Base-by-base conservation (phyloP, 805 yeast genomes). In the Wickerhamiella azymoides region DNA sequence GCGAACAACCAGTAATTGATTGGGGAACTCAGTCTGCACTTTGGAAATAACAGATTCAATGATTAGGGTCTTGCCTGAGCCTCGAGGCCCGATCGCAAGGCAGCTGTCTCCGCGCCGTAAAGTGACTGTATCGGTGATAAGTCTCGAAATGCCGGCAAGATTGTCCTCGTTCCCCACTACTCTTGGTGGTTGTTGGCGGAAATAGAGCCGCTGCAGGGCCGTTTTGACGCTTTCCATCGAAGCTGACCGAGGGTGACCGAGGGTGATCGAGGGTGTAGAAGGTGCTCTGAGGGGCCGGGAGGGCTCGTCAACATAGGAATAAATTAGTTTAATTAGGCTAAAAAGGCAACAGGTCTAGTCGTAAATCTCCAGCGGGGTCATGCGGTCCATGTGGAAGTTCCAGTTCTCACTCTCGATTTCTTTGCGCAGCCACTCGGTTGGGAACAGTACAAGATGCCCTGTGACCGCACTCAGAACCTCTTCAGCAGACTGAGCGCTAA, bases 351-450 rank as follows among this genome's bases (percentile, higher is more conserved):
- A 21, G 7, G 7, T 21, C 24, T 51, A 85, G 56, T 86, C 89
- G 61, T 83, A 92, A 45, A 92, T 89, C 59, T 92, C 97, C 47
- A 92, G 77, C 1, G 98, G 98, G 5, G 97, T 96, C 24, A 92
- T 68, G 57, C 94, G 77, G 59, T 92, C 98, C 42, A 93, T 79
- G 55, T 80, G 84, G 67, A 84, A 88, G 61, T 86, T 88, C 97
- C 97, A 89, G 58, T 93, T 92, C 10, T 84, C 89, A 6, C 61
- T 55, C 47, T 88, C 95, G 26, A 86, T 74, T 62, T 92, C 98
- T 48, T 78, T 73, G 54, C 74, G 68, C 37, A 92, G 70, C 98
- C 98, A 92, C 50, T 85, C 85, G 0, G 83, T 71, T 0, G 98
- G 97, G 68, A 88, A 89, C n/a, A 80, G 60, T 6, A 92, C 96